Base-by-base conservation (phyloP, 129 eudicot species). In the Glebionis coronaria region DNA sequence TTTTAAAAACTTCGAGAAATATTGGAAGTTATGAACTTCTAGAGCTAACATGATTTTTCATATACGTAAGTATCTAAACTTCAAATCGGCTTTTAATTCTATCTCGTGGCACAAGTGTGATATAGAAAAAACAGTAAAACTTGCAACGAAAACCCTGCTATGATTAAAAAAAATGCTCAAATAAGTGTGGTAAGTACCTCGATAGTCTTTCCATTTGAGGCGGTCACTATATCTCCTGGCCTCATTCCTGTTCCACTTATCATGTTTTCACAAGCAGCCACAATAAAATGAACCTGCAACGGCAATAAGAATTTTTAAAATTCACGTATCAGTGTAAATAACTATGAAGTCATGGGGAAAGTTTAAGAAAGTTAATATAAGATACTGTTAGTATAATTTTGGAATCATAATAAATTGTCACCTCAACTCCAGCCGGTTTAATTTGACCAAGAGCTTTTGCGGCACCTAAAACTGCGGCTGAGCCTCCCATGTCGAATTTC, bases 191-290 rank as follows among this genome's bases (percentile, higher is more conserved):
- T 7, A 57, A 62, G 42, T 59, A 93, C 99, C 97, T 93, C 99
- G 47, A 94, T 94, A 28, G 99, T 94, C 85, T 94, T 89, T 25
- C 99, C 99, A 77, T 94, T 94, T 67, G 97, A 94, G 72, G 97
- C 99, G 20, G 99, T 94, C 70, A 94, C 62, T 56, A 94, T 72
- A 45, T 94, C 99, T 63, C 99, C 99, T 20, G 99, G 99, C 66
- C 99, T 82, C 99, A 94, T 94, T 59, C 99, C 99, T 42, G 99
- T 81, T 64, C 99, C 99, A 79, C 99, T 94, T 27, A 94, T 94
- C 99, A 94, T 94, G 73, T 94, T 94, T 72, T 94, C 97, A 82
- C 99, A 94, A 71, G 97, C 97, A 18, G 99, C 99, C 72, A 94
- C 93, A 8, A 94, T 82, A 74, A 94, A 89, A 84, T 94, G 97